These are phyloP conservation scores for Bipolaris bicolor DNA, from an alignment of 2,329 filamentous ascomycete genomes.

Conservation along the genomic window DNA sequence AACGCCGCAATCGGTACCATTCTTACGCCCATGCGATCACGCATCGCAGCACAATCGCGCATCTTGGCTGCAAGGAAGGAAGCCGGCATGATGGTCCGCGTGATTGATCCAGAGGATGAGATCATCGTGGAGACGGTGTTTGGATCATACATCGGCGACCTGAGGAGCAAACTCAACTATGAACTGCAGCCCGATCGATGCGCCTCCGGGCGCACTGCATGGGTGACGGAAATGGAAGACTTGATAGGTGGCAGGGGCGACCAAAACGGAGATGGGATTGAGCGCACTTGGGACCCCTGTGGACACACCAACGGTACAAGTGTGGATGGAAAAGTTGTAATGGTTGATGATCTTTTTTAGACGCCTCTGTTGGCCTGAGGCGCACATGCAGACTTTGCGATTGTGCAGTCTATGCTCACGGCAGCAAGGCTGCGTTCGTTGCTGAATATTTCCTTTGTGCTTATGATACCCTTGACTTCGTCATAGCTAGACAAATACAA, in stretches of 20 bases:
- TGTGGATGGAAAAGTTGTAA: conserved; percentile 13
- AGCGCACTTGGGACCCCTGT: conserved; percentile 20
- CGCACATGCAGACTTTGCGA: neutral
- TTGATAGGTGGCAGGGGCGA: conserved; percentile 24
- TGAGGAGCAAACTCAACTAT: conserved; percentile 67
- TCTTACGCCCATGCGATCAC: conserved; percentile 59
- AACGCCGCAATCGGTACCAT: conserved; percentile 15
- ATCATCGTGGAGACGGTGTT: conserved; percentile 62
- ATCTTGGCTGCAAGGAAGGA: conserved; percentile 63
- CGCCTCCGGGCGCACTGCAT: conserved; percentile 24
- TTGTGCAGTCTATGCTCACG: no score
- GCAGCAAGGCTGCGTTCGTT: no score
- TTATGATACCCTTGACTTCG: neutral
- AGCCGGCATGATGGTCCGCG: conserved; percentile 65
- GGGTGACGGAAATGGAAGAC: conserved; percentile 37
- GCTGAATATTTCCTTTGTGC: neutral
- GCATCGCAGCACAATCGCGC: conserved; percentile 69
- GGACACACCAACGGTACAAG: conserved; percentile 22
- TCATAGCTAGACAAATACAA: neutral
- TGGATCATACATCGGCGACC: conserved; percentile 66
- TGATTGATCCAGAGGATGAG: conserved; percentile 57
- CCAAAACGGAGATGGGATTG: neutral
- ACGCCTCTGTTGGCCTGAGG: neutral
- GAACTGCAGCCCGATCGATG: conserved; percentile 61
- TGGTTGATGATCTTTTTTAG: conserved; percentile 30